phyloP scores from a whole-genome alignment of 2,329 filamentous ascomycete species.

The Ambrosiella beaveri region DNA sequence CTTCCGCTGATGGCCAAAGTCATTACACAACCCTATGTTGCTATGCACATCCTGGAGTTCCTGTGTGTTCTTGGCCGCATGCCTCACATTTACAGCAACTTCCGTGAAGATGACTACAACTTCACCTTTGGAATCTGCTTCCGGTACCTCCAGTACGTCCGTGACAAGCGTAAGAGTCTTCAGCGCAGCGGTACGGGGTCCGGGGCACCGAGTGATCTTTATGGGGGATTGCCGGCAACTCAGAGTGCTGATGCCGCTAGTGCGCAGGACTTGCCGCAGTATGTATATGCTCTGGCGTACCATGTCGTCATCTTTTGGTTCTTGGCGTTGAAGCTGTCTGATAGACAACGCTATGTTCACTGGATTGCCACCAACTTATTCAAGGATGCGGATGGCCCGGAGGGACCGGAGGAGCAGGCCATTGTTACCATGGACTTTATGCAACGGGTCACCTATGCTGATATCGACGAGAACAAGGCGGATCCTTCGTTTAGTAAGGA shows the following conservation, averaged over 20 bases:
- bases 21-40: slow-evolving; percentile 81
- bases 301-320: slow-evolving; percentile 98
- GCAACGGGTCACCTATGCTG: slow-evolving; percentile 72
- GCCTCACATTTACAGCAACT: slow-evolving; percentile 70
- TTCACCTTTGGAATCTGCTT: slow-evolving; percentile 93
- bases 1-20: slow-evolving; percentile 89
- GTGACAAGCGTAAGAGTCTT: slow-evolving; percentile 42
- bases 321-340: slow-evolving; percentile 66
- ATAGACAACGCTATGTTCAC: slow-evolving; percentile 66
- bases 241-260: slow-evolving; percentile 12
- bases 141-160: slow-evolving; percentile 76
- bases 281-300: slow-evolving; percentile 84
- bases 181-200: slow-evolving; percentile 22
- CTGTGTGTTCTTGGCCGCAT: slow-evolving; percentile 75
- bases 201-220: neutral
- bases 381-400: slow-evolving; percentile 51
- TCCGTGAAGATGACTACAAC: slow-evolving; percentile 80
- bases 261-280: slow-evolving; percentile 69
- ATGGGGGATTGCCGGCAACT: neutral
- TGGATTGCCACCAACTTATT: slow-evolving; percentile 86
- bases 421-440: slow-evolving; percentile 90
- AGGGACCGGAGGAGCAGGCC: slow-evolving; percentile 77
- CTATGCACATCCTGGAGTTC: slow-evolving; percentile 91
- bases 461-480: slow-evolving; percentile 58
- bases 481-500: slow-evolving; percentile 48